Percentiles rank a stretch among this genome's conserved stretches.
phyloP scores from a whole-genome alignment of 352 stramenopile genomes.

The Globisporangium heterothallicum region DNA sequence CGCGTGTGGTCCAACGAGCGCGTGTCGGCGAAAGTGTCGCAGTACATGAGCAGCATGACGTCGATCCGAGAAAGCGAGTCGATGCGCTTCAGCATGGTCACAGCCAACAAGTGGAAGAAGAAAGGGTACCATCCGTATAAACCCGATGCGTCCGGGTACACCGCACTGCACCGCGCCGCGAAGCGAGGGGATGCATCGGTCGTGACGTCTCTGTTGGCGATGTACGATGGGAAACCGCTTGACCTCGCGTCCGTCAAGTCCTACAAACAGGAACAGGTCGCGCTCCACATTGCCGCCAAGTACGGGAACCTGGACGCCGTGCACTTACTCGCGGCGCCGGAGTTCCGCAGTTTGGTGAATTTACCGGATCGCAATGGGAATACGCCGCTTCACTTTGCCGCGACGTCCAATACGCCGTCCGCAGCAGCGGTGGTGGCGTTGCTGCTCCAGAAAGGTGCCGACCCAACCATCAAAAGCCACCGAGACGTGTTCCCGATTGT shows the following conservation, averaged over 20 bases:
- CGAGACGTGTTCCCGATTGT: constrained; percentile 73
- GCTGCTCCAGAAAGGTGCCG: constrained; percentile 45
- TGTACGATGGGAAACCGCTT: constrained; percentile 72
- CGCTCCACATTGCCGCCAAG: constrained; percentile 78
- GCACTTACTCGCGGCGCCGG: constrained; percentile 40
- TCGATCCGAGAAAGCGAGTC: constrained; percentile 73
- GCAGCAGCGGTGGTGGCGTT: constrained; percentile 54
- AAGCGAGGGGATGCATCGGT: constrained; percentile 65
- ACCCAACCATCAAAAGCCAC: constrained; percentile 67
- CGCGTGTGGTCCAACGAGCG: constrained; percentile 61
- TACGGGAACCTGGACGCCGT: constrained; percentile 64
- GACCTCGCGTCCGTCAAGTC: constrained; percentile 63
- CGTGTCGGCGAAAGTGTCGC: constrained; percentile 59
- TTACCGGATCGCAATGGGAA: constrained; percentile 71
- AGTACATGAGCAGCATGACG: constrained; percentile 53
- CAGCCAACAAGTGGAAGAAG: constrained; percentile 80
- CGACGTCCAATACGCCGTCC: constrained; percentile 44
- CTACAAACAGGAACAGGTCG: constrained; percentile 70
- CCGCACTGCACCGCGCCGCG: constrained; percentile 68
- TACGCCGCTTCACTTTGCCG: constrained; percentile 76
- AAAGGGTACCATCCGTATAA: constrained; percentile 83
- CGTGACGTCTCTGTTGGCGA: constrained; percentile 64
- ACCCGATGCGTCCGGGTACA: constrained; percentile 72
- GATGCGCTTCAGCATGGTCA: constrained; percentile 75
- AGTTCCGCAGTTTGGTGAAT: constrained; percentile 60